These are phyloP conservation scores for Pulveroboletus sp. DNA, from an alignment of 768 basidiomycete genomes.

Conservation along the genomic window DNA sequence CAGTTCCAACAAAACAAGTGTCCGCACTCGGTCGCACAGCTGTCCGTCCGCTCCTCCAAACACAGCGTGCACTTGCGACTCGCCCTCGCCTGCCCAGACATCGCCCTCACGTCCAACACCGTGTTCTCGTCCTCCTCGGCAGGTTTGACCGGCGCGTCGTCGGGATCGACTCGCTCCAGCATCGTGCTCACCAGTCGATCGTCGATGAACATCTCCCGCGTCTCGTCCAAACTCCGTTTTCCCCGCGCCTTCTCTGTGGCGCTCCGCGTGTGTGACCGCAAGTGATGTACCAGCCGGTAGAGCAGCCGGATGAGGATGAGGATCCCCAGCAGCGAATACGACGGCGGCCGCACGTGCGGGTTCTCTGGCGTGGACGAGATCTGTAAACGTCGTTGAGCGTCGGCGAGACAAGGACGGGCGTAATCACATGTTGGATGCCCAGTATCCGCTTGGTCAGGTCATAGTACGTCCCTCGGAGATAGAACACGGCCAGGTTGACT, in stretches of 20 bases:
- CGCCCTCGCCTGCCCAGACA: constrained; percentile 50
- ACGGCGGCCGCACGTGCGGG: constrained; percentile 71
- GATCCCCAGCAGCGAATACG: constrained; percentile 81
- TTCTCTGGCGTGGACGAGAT: constrained; percentile 69
- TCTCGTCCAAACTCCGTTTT: constrained; percentile 29
- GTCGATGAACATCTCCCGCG: constrained; percentile 50
- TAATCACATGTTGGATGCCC: constrained; percentile 62
- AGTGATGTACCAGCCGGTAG: constrained; percentile 51
- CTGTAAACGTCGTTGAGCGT: constrained; percentile 36
- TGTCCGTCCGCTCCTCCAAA: constrained; percentile 78
- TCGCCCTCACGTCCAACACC: constrained; percentile 52
- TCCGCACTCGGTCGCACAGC: constrained; percentile 82
- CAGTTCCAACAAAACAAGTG: constrained; percentile 91
- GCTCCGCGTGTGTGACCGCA: constrained; percentile 34
- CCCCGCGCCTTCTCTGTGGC: constrained; percentile 31
- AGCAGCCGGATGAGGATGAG: constrained; percentile 62
- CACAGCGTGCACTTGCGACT: constrained; percentile 78
- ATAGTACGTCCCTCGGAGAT: constrained; percentile 77
- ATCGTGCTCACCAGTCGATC: constrained; percentile 56
- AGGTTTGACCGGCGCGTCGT: constrained; percentile 48
- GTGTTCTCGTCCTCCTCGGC: constrained; percentile 73
- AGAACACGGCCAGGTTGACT: constrained; percentile 77
- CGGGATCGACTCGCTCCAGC: constrained; percentile 47
- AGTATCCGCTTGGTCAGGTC: constrained; percentile 63
- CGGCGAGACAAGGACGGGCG: not conserved